Percentiles rank a stretch among this genome's conserved stretches.
phyloP scores from a whole-genome alignment of 108 stramenopile genomes.

The Discostella pseudostelligera region DNA sequence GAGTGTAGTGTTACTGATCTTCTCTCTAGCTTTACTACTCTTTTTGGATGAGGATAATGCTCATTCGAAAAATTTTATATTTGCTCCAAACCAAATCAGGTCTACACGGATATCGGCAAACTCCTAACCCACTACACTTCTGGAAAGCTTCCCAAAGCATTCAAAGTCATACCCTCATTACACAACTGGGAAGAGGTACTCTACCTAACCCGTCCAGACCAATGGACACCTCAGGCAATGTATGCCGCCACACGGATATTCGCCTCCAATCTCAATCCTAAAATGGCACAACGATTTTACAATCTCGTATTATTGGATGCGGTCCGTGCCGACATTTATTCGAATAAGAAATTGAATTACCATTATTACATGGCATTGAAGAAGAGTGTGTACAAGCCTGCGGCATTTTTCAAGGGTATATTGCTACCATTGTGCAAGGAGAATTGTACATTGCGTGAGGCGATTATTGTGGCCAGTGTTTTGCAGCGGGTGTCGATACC shows the following conservation, averaged over 20 bases:
- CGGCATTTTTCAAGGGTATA: constrained; percentile 98
- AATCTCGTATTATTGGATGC: constrained; percentile 93
- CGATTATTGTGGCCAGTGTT: constrained; percentile 93
- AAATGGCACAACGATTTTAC: constrained; percentile 98
- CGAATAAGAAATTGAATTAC: constrained; percentile 96
- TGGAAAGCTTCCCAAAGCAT: constrained; percentile 99
- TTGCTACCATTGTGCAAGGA: constrained; percentile 91
- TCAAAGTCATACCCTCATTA: constrained; percentile 98
- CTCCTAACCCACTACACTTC: constrained; percentile 91
- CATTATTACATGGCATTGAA: constrained; percentile 96
- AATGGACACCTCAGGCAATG: constrained; percentile 97
- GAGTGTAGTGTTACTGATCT: not conserved
- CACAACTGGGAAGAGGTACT: constrained; percentile 98
- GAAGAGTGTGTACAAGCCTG: constrained; percentile 97
- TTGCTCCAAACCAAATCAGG: constrained; percentile 14
- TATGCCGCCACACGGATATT: constrained; percentile 96
- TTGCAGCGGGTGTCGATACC: constrained; percentile 94
- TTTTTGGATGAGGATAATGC: no score
- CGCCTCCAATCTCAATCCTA: constrained; percentile 96
- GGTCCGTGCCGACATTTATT: constrained; percentile 91
- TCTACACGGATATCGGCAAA: constrained; percentile 94
- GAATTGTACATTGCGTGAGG: constrained; percentile 95
- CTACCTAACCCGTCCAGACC: constrained; percentile 94
- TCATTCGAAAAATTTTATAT: not conserved
- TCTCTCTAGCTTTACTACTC: not conserved